Base-by-base conservation (phyloP, 352 stramenopile genomes). In the Peronospora destructor region DNA sequence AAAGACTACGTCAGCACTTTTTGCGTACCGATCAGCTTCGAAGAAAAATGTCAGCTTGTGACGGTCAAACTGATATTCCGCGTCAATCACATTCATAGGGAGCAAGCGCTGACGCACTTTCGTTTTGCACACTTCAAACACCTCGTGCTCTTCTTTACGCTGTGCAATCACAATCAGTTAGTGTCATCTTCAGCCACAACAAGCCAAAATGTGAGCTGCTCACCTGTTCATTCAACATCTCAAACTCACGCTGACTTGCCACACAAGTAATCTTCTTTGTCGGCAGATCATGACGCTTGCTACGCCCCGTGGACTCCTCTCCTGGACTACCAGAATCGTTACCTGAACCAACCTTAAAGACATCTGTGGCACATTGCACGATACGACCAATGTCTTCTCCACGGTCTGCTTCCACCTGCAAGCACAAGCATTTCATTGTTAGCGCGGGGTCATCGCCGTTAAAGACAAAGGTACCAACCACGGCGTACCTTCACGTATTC, bases 1-100 rank as follows among this genome's bases (percentile, higher is more conserved):
- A 23, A n/a, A 21, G 4, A 36, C 4, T 9, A 14, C 10, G 6
- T n/a, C 25, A 47, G 12, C n/a, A 47, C 2, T 14, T n/a, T 35
- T 17, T 21, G 34, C 67, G 12, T 66, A 92, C 82, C 94, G 83
- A 56, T 98, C 91, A 11, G 94, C 94, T 71, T 98, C 90, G 52
- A 98, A 98, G 73, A 98, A 98, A 76, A 98, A 98, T 0, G 94
- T 98, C 7, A 98, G 74, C 68, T 98, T 98, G 78, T 98, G 91
- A 47, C 95, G 87, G 68, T 98, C 95, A 63, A 97, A 98, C 65
- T 98, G 95, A 76, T 98, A 98, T 63, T 98, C 95, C 19, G 95
- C 94, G 59, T 98, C 95, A 43, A 98, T 95, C 45, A 98, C 90
- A 56, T 96, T 89, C 94, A 98, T 98, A n/a, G 87, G 87, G 9